phyloP scores from a whole-genome alignment of 768 basidiomycete genomes.

The Baorangia bicolor region DNA sequence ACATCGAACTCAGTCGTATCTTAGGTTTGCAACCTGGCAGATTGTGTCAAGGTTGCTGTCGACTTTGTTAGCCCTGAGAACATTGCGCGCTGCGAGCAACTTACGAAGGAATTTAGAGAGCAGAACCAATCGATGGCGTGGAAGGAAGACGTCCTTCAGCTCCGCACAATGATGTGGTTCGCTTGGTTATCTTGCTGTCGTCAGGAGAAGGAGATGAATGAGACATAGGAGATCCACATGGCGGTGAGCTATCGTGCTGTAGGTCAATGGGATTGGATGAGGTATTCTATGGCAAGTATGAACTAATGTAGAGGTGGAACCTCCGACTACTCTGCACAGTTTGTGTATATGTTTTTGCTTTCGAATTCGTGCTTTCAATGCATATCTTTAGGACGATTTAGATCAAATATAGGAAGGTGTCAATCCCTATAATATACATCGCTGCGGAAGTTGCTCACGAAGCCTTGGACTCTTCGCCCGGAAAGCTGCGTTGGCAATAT shows the following conservation, averaged over 20 bases:
- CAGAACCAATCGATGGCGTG: constrained; percentile 86
- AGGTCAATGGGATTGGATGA: constrained; percentile 17
- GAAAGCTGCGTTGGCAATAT: too few relatives aligned
- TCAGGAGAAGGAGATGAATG: constrained; percentile 44
- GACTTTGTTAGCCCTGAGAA: constrained; percentile 97
- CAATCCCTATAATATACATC: not conserved
- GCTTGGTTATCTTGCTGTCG: constrained; percentile 75
- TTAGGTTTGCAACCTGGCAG: constrained; percentile 89
- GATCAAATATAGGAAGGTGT: not conserved
- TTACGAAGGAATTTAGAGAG: constrained; percentile 86
- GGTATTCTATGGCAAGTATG: constrained; percentile 29
- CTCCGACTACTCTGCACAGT: constrained; percentile 16
- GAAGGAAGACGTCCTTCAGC: constrained; percentile 93
- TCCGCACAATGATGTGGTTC: constrained; percentile 93
- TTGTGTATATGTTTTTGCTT: constrained; percentile 29
- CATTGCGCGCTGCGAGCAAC: constrained; percentile 76
- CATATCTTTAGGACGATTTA: not conserved
- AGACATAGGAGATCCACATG: constrained; percentile 15
- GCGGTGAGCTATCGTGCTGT: constrained; percentile 16
- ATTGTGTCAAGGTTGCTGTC: constrained; percentile 93
- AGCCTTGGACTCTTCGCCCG: not conserved
- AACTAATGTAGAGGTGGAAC: constrained; percentile 30
- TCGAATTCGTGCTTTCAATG: constrained; percentile 14
- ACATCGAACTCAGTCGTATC: constrained; percentile 3
- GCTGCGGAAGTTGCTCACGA: not conserved